Percentiles rank a stretch among this genome's conserved stretches.
These are phyloP conservation scores for Trichoderma aggressivum DNA, from an alignment of 2,329 filamentous ascomycete species.

Conservation along the genomic window DNA sequence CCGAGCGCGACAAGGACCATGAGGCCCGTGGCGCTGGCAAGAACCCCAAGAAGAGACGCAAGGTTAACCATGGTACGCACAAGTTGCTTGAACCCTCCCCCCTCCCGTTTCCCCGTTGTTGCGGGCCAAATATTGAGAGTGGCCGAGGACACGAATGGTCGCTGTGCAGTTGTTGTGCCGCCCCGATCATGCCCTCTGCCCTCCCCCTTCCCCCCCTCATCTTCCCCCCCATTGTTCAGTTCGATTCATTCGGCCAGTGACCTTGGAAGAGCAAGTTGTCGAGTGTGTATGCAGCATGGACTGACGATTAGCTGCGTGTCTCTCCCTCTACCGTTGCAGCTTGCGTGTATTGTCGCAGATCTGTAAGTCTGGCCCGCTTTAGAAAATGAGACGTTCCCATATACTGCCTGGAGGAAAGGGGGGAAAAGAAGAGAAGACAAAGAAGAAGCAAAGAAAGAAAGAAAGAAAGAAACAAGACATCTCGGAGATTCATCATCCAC, in stretches of 20 bases:
- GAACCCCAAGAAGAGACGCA: conserved; percentile 79
- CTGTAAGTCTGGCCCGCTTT: conserved; percentile 61
- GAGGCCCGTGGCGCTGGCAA: conserved; percentile 34
- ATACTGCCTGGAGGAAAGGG: neutral
- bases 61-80: conserved; percentile 80
- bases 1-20: conserved; percentile 31
- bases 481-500: neutral
- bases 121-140: neutral
- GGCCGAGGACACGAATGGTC: neutral
- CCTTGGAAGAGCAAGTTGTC: neutral
- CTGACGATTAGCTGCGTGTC: conserved; percentile 33
- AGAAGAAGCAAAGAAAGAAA: neutral
- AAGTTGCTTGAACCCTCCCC: conserved; percentile 23
- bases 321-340: conserved; percentile 45
- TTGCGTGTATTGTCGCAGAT: conserved; percentile 85
- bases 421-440: neutral
- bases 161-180: neutral
- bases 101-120: neutral
- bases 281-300: conserved; percentile 20
- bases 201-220: neutral
- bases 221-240: neutral
- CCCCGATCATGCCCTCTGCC: neutral
- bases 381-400: neutral
- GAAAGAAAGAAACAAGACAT: neutral
- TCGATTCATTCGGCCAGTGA: neutral